Base-by-base conservation (phyloP, 2,329 filamentous ascomycete species). In the Alternaria consortialis region DNA sequence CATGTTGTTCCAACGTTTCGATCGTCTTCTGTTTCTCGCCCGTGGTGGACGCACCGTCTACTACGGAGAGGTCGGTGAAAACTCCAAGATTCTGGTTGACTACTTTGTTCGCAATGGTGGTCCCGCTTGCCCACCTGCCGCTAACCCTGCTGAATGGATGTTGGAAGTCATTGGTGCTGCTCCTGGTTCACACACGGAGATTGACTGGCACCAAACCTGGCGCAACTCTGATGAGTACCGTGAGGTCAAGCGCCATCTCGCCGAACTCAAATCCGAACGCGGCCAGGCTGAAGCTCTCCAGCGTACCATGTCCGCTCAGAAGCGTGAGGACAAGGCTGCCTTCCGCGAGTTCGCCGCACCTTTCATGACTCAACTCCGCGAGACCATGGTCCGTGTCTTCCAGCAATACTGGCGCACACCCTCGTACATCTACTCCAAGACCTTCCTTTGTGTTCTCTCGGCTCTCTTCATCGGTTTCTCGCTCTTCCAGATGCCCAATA, bases 371-470 rank as follows among this genome's bases (percentile, higher is more conserved):
- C 93, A 97, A 78, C 81, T 94, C 42, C 81, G 80, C 57, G 84
- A 89, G 73, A 91, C 92, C 58, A 85, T 87, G 17, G 77, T 85
- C 66, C 92, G 93, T 72, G 90, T 95, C 27, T 95, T 95, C 83
- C 87, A 94, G 74, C 93, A 97, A 77, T 96, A 95, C 85, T 97
- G 93, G 93, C 91, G 93, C 62, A 94, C 90, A 0, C 93, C 93
- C 0, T 86, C 89, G 5, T 97, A 97, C 82, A 94, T 97, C 78
- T 96, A 94, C 82, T 90, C 91, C 71, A 97, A 97, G 83, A 76
- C 84, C 0, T 82, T 85, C 1, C 88, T 96, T 17, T 92, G 89
- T 74, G 80, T 86, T 25, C 79, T 88, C 15, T 84, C 85, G 15
- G 83, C 89, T 4, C 84, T 96, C 12, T 96, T 94, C 77, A 91